Percentiles rank a stretch among this genome's conserved stretches.
Conservation (phyloP, 202 grass and related monocot genomes). For the Carex arenaria region DNA sequence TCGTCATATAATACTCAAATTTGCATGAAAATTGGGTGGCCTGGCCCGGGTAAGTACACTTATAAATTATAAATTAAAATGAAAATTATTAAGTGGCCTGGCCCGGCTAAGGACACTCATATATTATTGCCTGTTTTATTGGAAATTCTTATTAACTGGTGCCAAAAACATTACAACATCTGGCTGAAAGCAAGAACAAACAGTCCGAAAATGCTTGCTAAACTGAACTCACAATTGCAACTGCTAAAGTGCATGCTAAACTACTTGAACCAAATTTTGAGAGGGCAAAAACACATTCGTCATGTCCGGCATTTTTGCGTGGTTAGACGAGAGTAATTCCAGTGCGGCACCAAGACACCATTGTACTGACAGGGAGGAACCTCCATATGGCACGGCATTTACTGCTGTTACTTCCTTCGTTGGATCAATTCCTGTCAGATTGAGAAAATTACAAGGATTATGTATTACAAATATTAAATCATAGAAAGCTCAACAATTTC, state of each 20-base stretch:
- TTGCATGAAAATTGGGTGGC: too few relatives aligned
- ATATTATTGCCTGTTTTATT: too few relatives aligned
- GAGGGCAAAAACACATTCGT: neutral
- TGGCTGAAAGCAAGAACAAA: neutral
- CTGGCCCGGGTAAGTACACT: too few relatives aligned
- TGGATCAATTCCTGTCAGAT: constrained; percentile 15
- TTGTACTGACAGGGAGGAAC: neutral
- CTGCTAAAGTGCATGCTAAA: neutral
- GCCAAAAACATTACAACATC: neutral
- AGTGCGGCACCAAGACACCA: constrained; percentile 17
- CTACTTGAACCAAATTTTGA: neutral
- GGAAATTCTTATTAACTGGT: neutral
- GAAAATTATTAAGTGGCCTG: too few relatives aligned
- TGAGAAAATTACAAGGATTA: neutral
- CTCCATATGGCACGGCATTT: neutral
- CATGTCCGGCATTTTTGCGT: neutral
- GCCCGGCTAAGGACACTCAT: too few relatives aligned
- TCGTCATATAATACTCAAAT: too few relatives aligned
- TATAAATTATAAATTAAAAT: too few relatives aligned
- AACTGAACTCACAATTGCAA: neutral
- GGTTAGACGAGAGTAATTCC: neutral
- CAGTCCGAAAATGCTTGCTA: too few relatives aligned
- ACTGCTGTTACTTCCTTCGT: constrained; percentile 6
- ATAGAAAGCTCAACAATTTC: neutral
- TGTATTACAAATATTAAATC: neutral